Evolutionary conservation across 805 yeast genomes (phyloP), one percentile per base, ranked within the genome.

Genomic region (Candida peoriensis): DNA sequence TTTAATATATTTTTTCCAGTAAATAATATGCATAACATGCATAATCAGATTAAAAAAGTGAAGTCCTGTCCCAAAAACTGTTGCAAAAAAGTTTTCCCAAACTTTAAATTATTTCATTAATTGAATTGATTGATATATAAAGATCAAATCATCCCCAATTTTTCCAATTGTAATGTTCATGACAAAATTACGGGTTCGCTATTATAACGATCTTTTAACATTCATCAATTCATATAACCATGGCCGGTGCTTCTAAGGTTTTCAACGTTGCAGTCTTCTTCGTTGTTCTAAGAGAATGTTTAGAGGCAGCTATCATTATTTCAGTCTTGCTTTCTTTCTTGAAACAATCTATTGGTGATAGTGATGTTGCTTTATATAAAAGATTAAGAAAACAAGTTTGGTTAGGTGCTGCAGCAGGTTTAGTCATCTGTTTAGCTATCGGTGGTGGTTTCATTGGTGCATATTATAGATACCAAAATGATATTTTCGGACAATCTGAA

Each of bases 371-470:
- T 13, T 63, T 83, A 13, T 78, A 83, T 62, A 78, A 75, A 46
- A 69, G 67, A 37, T 64, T 90, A 43, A 60, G 70, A n/a, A 65
- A 63, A 56, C 97, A 90, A 57, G 90, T 90, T 33, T 90, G 96
- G 96, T 30, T 68, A 4, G 98, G 98, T 38, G 72, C 93, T 3
- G 57, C 64, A 5, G 30, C 66, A 4, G 98, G 97, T 47, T 68
- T 90, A 20, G 45, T 82, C 19, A 61, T 86, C 33, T 90, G 97
- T 81, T 52, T 90, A 32, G 70, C 76, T 36, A 67, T 90, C 44
- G 98, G 98, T 60, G 81, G 84, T 63, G 95, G 88, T 37, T 89
- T 90, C 64, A 89, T 90, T 58, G 98, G 95, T 61, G 88, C 87
- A 16, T 90, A 86, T 67, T 90, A 90, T 60, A 64, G 83, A 24